Evolutionary conservation across 352 stramenopile genomes (phyloP), one percentile per base, ranked within the genome.

Genomic region (Peronospora belbahrii): DNA sequence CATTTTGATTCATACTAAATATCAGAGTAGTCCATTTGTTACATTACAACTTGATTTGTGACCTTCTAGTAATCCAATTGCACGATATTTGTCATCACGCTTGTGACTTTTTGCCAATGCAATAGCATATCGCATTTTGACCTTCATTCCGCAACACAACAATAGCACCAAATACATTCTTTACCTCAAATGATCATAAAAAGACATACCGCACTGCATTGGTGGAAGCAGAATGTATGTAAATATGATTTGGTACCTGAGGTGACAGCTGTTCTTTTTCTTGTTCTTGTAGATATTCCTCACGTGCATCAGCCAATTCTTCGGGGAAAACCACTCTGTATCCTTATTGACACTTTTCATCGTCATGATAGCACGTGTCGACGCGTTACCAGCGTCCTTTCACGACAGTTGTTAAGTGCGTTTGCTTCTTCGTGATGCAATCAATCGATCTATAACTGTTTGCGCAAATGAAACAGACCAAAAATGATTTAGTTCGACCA

Each of bases 61-160:
- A 85, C 77, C 77, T 78, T 89, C 78, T 27, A 89, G 49, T 22
- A 89, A 61, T 1, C 62, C 74, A 13, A 88, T 69, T 9, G 73
- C 78, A 27, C 78, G 73, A 44, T 76, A 73, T 56, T 89, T 89
- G 55, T 89, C 73, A 41, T 89, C 78, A n/a, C 74, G 69, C 41
- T 86, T 86, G 40, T 62, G 66, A 59, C 78, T 89, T 59, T 89
- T 89, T 31, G 69, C 74, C 40, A 89, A 44, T 46, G 74, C 75
- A 25, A 85, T 58, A 15, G 75, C 78, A 33, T 89, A 89, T 3
- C 72, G 71, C 28, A 85, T 42, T 38, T 89, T 89, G 40, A 88
- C 71, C 70, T 84, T 41, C 28, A 48, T n/a, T 47, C 35, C 11
- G 27, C 7, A 17, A 33, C 27, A 33, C 1, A 33, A n/a, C n/a